Evolutionary conservation across 2,329 filamentous ascomycete species (phyloP), one percentile per base, ranked within the genome.

Genomic region (Pseudocercospora fuligena): DNA sequence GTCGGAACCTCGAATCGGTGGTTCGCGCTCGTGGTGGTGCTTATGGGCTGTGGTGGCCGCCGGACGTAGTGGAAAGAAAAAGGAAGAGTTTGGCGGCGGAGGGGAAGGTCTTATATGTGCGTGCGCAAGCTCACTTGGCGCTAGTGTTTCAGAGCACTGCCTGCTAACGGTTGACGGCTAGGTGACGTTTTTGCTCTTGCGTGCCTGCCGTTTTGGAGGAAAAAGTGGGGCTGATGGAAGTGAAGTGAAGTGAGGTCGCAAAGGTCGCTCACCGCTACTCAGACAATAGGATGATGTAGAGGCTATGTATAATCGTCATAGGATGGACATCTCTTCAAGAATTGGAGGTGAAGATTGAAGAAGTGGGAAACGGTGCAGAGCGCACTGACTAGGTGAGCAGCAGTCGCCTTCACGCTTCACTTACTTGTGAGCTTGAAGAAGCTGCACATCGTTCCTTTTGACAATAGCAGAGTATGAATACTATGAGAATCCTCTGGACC

Each of bases 11-110:
- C 51, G 51, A 40, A 54, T 54, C 25, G 51, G 21, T 49, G 19
- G 46, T 23, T 49, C 46, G 46, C 16, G 36, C 36, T 49, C 23
- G 51, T 54, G 21, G 51, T 54, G 23, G 51, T 54, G 21, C 19
- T 31, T 54, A 21, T 54, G 51, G 31, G 31, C 31, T 2, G 4
- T 29, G 51, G 51, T 54, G 51, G 51, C 51, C 51, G 51, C 51
- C 51, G 51, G 51, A 54, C 51, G 51, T 54, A 21, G 51, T 54
- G 51, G 51, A 54, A 29, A 54, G 51, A 27, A 54, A 29, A 54
- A 31, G 51, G 3, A 3, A 3, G 19, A 29, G 51, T 31, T 31
- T 25, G 25, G 51, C 3, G 3, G 21, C 21, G 21, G 7, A 51
- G 47, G 1, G 47, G 3, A 54, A 25, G 16, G n/a, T n/a, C 23